Base-by-base conservation (phyloP, 352 stramenopile species). In the Phytophthora fragariae region DNA sequence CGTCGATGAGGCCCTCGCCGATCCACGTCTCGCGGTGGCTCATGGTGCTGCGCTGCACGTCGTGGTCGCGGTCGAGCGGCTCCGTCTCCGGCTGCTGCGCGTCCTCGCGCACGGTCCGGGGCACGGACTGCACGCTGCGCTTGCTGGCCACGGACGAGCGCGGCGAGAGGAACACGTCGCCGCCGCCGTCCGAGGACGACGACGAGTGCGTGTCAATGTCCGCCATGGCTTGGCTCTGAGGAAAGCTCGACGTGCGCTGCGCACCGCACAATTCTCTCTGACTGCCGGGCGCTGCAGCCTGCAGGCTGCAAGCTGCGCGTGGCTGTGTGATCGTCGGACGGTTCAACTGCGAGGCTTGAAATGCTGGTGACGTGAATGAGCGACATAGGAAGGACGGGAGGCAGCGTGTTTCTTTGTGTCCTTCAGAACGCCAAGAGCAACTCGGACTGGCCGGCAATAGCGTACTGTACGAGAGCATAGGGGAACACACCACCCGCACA, bases 11-110 rank as follows among this genome's bases (percentile, higher is more conserved):
- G 0, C 86, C 86, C 62, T 93, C 86, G 55, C 86, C 84, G 57
- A 93, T 87, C 80, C 83, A 93, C 64, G 83, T 91, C 76, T 89
- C 76, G 24, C 83, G 78, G 12, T 81, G 80, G 15, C 80, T 75
- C 11, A 82, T 17, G 14, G 66, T 65, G 57, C 75, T 81, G 52
- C 59, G 57, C 11, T 72, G 60, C 27, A 66, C 58, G 44, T 72
- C 70, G 37, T 55, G 21, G 24, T 73, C 62, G 50, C 68, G 24
- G 24, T 27, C 24, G 24, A 12, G 33, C 44, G 52, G 70, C 53
- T 85, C 66, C 29, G 33, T 68, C 50, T 75, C 65, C 0, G 69
- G 35, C 35, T 41, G 65, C 19, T 81, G 46, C 49, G 39, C n/a
- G 14, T 19, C 62, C 27, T 77, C 65, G 35, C 47, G 56, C 56